phyloP scores from a whole-genome alignment of 2,329 filamentous ascomycete species.

The Colletotrichum sp. region DNA sequence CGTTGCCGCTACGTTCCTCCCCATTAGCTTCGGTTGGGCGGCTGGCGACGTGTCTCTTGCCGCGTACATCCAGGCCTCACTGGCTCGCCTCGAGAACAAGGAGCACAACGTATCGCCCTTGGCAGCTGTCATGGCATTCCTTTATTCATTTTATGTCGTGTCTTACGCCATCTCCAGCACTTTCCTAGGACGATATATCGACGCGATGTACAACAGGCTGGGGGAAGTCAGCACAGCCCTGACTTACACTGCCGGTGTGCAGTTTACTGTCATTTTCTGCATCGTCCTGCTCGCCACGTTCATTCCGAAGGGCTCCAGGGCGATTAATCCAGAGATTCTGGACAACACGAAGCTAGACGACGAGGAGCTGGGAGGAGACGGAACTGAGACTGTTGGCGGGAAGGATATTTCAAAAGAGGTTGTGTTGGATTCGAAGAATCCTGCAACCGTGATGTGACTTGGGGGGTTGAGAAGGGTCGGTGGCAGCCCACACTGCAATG shows the following conservation, averaged over 20 bases:
- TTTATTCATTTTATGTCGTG: constrained; percentile 55
- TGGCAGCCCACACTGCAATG: too few species aligned
- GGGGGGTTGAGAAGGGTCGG: too few species aligned
- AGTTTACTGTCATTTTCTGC: constrained; percentile 47
- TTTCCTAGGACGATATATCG: constrained; percentile 50
- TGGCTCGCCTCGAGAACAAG: constrained; percentile 48
- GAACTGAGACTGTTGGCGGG: not conserved
- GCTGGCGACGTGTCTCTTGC: constrained; percentile 55
- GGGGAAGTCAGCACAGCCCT: constrained; percentile 41
- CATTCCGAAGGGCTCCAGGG: constrained; percentile 46
- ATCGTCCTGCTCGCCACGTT: constrained; percentile 49
- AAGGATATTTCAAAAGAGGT: not conserved
- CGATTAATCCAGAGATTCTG: constrained; percentile 48
- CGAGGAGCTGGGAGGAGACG: not conserved
- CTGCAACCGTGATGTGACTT: not conserved
- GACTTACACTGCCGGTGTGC: constrained; percentile 48
- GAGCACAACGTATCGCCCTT: constrained; percentile 51
- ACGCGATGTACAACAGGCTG: constrained; percentile 37
- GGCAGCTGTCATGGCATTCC: constrained; percentile 56
- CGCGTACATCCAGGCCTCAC: constrained; percentile 55
- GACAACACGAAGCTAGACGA: constrained; percentile 40
- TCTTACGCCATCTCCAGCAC: constrained; percentile 49
- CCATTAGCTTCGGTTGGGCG: constrained; percentile 55
- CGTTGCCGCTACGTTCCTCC: constrained; percentile 38
- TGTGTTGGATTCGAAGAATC: not conserved